Base-by-base conservation (phyloP, 2,329 filamentous ascomycete genomes). In the Ophiostoma australiae region DNA sequence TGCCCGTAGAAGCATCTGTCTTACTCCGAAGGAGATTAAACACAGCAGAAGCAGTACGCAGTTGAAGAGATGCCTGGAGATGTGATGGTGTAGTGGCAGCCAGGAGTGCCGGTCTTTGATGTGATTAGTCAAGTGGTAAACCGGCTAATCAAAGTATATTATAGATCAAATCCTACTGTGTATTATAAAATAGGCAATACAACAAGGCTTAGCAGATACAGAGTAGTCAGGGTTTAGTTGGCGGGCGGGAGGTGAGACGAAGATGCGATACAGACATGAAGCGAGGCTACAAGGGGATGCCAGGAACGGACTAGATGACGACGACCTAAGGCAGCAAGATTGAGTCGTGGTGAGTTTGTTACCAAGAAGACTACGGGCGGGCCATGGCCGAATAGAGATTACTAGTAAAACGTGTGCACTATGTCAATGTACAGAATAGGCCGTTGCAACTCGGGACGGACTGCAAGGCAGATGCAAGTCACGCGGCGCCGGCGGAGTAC, bases 401-500 rank as follows among this genome's bases (percentile, higher is more conserved):
- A 52, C 1, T 31, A 31, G 27, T 31, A 31, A 31, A 31, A 31
- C 39, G 39, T n/a, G n/a, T n/a, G n/a, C n/a, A n/a, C n/a, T n/a
- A n/a, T n/a, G n/a, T n/a, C n/a, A n/a, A 6, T 52, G 44, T 20
- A n/a, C 48, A 52, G 48, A 23, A 10, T 23, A 58, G 52, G 52
- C 52, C 52, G 23, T 58, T 58, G 52, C n/a, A 11, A 58, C 58
- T 35, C 27, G 58, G 58, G 27, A 63, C 58, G 58, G 27, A 35
- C 58, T 31, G 27, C 58, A 63, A 63, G 58, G 58, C 58, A 63
- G 58, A 63, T 63, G 58, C 27, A 33, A 63, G 27, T 63, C 58
- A 63, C 58, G 58, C 58, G 58, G 27, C 27, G 58, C 55, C 55
- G 20, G 58, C 15, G 58, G 58, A 63, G 11, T 63, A 63, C 27